Evolutionary conservation across 2,329 filamentous ascomycete species (phyloP), one percentile per base, ranked within the genome.

Genomic region (Aspergillus caelatus): DNA sequence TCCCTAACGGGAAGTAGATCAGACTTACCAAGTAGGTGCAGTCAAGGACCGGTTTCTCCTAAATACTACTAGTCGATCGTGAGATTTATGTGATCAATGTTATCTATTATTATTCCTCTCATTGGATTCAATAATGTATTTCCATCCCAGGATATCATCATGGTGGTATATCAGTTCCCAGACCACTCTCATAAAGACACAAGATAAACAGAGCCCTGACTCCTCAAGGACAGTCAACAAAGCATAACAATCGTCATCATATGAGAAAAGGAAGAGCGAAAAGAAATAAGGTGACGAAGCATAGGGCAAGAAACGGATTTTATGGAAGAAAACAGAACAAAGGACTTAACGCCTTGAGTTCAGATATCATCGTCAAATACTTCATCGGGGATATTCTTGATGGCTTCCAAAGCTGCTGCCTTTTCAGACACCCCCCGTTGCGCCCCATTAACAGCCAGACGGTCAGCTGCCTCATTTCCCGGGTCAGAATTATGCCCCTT

Each of bases 381-480:
- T 34, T 75, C 73, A 52, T 74, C 73, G 4, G 71, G 65, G 39
- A 72, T 61, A 41, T 73, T 62, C 41, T 65, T 67, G 28, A 67
- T 65, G 5, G 63, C 67, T 62, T 70, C 68, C 46, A 72, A 57
- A 8, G 69, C 73, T 46, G 70, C 67, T 34, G 66, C 71, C 61
- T 75, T 74, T 58, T 73, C 72, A 14, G 69, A 69, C 9, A 74
- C 70, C 10, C 73, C 79, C 60, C 70, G 74, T 43, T 79, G 80
- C 21, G 91, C 89, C 1, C 89, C 91, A 61, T 82, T 81, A 39
- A 92, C 89, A 1, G 94, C 94, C 65, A 97, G 81, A 64, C 77
- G 78, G 81, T 98, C 94, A 1, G 95, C 95, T 14, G 88, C 91
- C 52, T 88, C 83, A 72, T 98, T 98, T 1, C 94, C 94, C 4